Base-by-base conservation (phyloP, 352 stramenopile genomes). In the Phytophthora foliorum region DNA sequence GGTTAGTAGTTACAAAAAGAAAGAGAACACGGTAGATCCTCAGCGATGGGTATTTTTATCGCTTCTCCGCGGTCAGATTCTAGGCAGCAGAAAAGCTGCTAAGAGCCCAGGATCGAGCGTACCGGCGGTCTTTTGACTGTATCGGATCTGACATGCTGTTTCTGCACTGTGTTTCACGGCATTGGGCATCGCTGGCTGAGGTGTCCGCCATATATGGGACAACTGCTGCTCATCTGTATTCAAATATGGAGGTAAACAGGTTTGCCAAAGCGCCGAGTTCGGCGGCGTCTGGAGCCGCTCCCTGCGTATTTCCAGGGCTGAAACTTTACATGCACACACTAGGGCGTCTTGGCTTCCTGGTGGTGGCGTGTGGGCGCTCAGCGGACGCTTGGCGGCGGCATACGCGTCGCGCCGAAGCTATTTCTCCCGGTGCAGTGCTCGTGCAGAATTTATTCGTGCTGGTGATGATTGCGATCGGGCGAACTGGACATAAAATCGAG, bases 371-470 rank as follows among this genome's bases (percentile, higher is more conserved):
- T 5, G 17, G 19, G 44, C 16, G 13, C 21, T 16, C 9, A 24
- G 27, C 0, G 21, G 14, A 2, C 4, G 1, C 19, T 34, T 45
- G 32, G 13, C 10, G 16, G 36, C 10, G 2, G 16, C 60, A 44
- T 29, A 74, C 48, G 34, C 44, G 57, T 61, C 72, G 63, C 63
- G 45, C 64, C 63, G 72, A 82, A 82, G 67, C 57, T 82, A 80
- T 82, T 75, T 68, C 49, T 56, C 63, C 21, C 6, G 10, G 34
- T 63, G 58, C 34, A 16, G 42, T 62, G 13, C 50, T n/a, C 19
- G 25, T 3, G 22, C 14, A 31, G 50, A 75, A 78, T 72, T 69
- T 78, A 73, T 75, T 32, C 52, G 10, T 61, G 31, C 3, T 51
- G 38, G 24, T 56, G 50, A 57, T 72, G 44, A 38, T 62, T 55